A percentile compares a stretch with the other conserved stretches of the same genome.
Conservation (phyloP, 352 stramenopile genomes). For the Globisporangium splendens region DNA sequence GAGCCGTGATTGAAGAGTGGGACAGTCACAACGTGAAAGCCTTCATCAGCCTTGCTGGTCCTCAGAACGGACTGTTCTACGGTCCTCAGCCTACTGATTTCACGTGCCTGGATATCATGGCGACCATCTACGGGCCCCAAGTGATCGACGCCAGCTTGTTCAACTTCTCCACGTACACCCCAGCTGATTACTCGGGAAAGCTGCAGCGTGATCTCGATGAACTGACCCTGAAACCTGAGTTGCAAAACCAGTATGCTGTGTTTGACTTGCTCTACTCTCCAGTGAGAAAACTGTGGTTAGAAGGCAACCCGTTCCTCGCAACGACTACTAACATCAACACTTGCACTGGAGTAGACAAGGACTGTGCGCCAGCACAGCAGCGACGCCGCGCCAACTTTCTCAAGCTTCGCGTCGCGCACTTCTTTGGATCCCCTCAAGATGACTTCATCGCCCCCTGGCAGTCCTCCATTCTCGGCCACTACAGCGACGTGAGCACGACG, state of each 20-base stretch:
- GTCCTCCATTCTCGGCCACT: conserved; percentile 20
- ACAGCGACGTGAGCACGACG: conserved; percentile 10
- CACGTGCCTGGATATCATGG: conserved; percentile 12
- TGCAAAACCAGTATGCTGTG: too few species aligned
- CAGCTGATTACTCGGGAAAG: conserved; percentile 16
- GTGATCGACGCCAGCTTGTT: conserved; percentile 14
- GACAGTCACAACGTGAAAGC: conserved; percentile 26
- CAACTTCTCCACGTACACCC: conserved; percentile 19
- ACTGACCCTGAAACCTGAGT: too few species aligned
- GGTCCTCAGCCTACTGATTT: conserved; percentile 21
- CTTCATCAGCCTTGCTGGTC: conserved; percentile 21
- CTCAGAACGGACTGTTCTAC: conserved; percentile 33
- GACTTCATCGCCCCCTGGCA: conserved; percentile 27
- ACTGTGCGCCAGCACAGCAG: conserved; percentile 6
- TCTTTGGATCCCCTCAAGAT: conserved; percentile 29
- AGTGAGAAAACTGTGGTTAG: not conserved
- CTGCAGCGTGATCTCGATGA: too few species aligned
- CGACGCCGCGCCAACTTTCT: conserved; percentile 22
- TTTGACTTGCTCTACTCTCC: conserved; percentile 19
- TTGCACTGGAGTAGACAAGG: not conserved
- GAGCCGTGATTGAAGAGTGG: conserved; percentile 27
- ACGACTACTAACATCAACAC: conserved; percentile 14
- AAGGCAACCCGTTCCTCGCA: conserved; percentile 12
- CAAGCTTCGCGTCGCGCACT: conserved; percentile 17
- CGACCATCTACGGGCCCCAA: conserved; percentile 12